These are phyloP conservation scores for Dothistroma pini DNA, from an alignment of 2,329 filamentous ascomycete species.

Conservation along the genomic window DNA sequence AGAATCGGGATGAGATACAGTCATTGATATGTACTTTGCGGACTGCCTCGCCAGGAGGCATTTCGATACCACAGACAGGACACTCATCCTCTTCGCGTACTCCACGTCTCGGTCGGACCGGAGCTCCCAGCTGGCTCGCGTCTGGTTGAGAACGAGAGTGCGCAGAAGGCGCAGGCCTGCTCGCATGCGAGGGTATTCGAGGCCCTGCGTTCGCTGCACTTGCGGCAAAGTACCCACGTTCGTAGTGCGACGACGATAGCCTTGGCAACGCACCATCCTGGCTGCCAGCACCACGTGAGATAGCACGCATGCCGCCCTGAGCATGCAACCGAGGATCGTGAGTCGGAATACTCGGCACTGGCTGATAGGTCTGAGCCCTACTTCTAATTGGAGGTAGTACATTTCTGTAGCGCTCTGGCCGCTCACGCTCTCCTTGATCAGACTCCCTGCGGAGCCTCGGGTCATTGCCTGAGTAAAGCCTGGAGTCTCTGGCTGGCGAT, in stretches of 20 bases:
- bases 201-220: not conserved
- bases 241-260: not conserved
- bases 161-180: not conserved
- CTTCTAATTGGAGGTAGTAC: not conserved
- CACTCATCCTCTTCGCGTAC: slow-evolving; percentile 71
- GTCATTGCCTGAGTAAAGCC: not conserved
- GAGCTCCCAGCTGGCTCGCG: slow-evolving; percentile 2
- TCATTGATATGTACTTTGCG: slow-evolving; percentile 44
- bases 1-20: slow-evolving; percentile 31
- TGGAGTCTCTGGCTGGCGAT: not conserved
- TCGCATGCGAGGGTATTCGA: not conserved
- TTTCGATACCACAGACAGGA: slow-evolving; percentile 68
- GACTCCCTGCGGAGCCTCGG: not conserved
- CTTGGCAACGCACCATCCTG: not conserved
- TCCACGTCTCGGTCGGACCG: slow-evolving; percentile 22
- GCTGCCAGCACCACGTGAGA: not conserved
- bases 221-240: not conserved
- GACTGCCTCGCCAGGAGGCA: slow-evolving; percentile 53
- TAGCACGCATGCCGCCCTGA: slow-evolving; percentile 1
- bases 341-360: not conserved
- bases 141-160: not conserved
- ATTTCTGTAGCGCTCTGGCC: slow-evolving; percentile 1
- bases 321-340: not conserved
- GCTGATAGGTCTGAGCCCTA: slow-evolving; percentile 1
- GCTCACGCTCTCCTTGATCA: not conserved